Evolutionary conservation across 306 rosid species (phyloP).

Genomic region (Dicorynia guianensis): DNA sequence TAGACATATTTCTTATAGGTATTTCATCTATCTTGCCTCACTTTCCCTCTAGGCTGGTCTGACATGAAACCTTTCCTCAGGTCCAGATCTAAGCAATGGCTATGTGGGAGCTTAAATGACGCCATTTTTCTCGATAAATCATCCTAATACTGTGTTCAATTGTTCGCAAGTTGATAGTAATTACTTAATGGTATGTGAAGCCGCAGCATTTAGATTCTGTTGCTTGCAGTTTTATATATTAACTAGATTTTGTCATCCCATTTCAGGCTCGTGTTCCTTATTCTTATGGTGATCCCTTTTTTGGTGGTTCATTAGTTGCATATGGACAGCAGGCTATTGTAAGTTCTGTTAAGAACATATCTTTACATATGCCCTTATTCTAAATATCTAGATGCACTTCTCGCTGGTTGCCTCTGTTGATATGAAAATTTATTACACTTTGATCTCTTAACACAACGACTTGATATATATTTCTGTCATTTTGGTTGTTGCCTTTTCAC

Average conservation of each 20-base stretch:
- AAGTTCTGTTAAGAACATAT: constrained; percentile 45
- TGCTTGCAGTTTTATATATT: constrained; percentile 32
- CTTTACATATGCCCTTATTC: neutral
- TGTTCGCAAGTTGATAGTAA: constrained; percentile 54
- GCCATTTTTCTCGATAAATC: constrained; percentile 51
- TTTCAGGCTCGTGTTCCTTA: constrained; percentile 63
- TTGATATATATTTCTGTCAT: neutral
- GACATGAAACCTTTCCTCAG: constrained; percentile 41
- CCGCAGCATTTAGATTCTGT: constrained; percentile 28
- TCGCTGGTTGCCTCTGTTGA: constrained; percentile 1
- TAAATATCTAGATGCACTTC: constrained; percentile 11
- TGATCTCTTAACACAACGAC: neutral
- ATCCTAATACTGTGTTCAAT: constrained; percentile 49
- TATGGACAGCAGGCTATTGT: constrained; percentile 70
- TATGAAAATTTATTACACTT: neutral
- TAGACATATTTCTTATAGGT: neutral
- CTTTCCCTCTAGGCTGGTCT: constrained; percentile 1
- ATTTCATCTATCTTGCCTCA: neutral
- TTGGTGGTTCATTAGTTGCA: constrained; percentile 50
- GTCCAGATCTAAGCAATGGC: constrained; percentile 50
- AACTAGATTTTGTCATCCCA: constrained; percentile 29
- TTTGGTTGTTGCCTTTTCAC: neutral
- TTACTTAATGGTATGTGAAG: constrained; percentile 62
- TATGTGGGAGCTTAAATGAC: constrained; percentile 56
- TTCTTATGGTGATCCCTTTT: constrained; percentile 68